Percentiles rank a stretch among this genome's conserved stretches.
Evolutionary conservation across 2,329 filamentous ascomycete species (phyloP).

Genomic region (Fusarium sp.): DNA sequence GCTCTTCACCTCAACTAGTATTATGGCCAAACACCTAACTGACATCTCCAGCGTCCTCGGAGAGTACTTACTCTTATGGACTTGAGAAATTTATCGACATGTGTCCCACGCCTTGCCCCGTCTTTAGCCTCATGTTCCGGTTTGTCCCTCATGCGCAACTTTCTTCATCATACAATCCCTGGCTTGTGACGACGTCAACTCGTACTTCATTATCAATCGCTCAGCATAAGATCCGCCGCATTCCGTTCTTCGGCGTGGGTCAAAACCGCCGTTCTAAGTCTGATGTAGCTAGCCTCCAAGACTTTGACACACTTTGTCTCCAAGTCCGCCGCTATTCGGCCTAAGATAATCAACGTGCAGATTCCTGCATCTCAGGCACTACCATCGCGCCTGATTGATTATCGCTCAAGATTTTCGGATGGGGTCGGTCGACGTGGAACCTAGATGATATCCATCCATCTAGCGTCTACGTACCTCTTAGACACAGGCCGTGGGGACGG

Average conservation of each 20-base stretch:
- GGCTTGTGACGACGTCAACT: slow-evolving; percentile 29
- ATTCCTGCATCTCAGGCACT: slow-evolving; percentile 37
- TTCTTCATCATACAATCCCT: slow-evolving; percentile 4
- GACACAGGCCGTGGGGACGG: neutral
- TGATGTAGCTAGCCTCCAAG: slow-evolving; percentile 32
- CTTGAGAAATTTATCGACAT: slow-evolving; percentile 26
- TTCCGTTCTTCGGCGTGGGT: slow-evolving; percentile 40
- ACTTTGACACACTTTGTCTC: slow-evolving; percentile 16
- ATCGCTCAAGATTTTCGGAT: slow-evolving; percentile 13
- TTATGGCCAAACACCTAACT: neutral
- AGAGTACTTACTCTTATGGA: neutral
- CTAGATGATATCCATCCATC: slow-evolving; percentile 1
- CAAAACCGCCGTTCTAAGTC: slow-evolving; percentile 27
- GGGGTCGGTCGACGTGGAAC: slow-evolving; percentile 1
- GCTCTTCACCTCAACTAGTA: neutral
- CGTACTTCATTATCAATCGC: slow-evolving; percentile 24
- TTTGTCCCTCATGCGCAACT: slow-evolving; percentile 34
- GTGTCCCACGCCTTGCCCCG: slow-evolving; percentile 6
- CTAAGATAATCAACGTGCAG: slow-evolving; percentile 44
- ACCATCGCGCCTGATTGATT: slow-evolving; percentile 22
- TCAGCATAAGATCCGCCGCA: slow-evolving; percentile 19
- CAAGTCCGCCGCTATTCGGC: slow-evolving; percentile 23
- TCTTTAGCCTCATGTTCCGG: slow-evolving; percentile 30
- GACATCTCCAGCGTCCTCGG: neutral
- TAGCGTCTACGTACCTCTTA: neutral